Conservation (phyloP, 176 grass and related monocot genomes). For the Triticum dicoccoides region DNA sequence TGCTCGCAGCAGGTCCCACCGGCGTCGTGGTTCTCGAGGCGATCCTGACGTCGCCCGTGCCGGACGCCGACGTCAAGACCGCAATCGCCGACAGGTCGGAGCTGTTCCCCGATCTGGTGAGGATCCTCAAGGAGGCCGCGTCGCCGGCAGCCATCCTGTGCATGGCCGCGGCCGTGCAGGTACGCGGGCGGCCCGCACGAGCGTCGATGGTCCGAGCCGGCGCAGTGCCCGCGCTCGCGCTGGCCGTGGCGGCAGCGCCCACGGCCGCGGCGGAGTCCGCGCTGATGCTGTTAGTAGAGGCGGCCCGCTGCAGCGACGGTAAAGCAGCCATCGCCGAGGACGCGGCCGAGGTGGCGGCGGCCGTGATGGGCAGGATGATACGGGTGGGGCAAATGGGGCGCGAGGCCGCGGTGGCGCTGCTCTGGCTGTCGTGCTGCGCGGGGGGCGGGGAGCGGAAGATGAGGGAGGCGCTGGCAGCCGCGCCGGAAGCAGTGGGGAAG, state of each 20-base stretch:
- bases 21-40: slow-evolving; percentile 51
- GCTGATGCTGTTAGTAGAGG: slow-evolving; percentile 51
- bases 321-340: slow-evolving; percentile 53
- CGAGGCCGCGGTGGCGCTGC: slow-evolving; percentile 74
- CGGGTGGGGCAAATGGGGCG: slow-evolving; percentile 59
- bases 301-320: slow-evolving; percentile 62
- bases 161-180: slow-evolving; percentile 54
- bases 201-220: slow-evolving; percentile 62
- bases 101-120: slow-evolving; percentile 66
- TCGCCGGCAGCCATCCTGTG: slow-evolving; percentile 54
- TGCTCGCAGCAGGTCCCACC: slow-evolving; percentile 35
- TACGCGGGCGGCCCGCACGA: slow-evolving; percentile 39
- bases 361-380: slow-evolving; percentile 65
- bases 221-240: slow-evolving; percentile 43
- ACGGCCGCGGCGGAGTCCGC: slow-evolving; percentile 55
- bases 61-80: slow-evolving; percentile 47
- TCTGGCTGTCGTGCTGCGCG: slow-evolving; percentile 73
- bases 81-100: slow-evolving; percentile 52
- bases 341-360: slow-evolving; percentile 48
- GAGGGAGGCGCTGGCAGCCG: slow-evolving; percentile 54
- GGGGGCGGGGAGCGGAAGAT: slow-evolving; percentile 49
- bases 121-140: slow-evolving; percentile 48
- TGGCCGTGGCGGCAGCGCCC: slow-evolving; percentile 53
- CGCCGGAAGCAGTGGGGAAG: slow-evolving; percentile 63
- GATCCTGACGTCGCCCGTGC: slow-evolving; percentile 55